Percentiles rank a stretch among this genome's conserved stretches.
Evolutionary conservation across 495 filamentous ascomycete genomes (phyloP).

Genomic region (Aspergillus leporis): DNA sequence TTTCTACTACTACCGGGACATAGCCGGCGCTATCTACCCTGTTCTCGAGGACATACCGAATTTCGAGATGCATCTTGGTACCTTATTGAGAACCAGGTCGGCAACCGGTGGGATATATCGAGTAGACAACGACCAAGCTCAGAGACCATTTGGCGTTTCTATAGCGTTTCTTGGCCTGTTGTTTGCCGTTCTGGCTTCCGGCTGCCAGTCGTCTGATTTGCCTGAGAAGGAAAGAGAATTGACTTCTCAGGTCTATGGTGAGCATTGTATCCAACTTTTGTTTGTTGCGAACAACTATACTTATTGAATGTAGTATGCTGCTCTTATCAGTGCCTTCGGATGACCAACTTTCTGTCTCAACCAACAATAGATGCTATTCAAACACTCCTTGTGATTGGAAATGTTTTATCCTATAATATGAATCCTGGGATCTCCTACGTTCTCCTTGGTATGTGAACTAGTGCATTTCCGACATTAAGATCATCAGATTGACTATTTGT

Average conservation of each 20-base stretch:
- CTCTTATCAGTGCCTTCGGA: conserved; percentile 61
- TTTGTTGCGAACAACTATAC: neutral
- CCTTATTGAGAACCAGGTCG: conserved; percentile 65
- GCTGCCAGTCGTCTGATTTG: conserved; percentile 76
- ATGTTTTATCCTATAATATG: conserved; percentile 65
- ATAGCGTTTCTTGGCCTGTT: conserved; percentile 68
- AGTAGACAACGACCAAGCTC: conserved; percentile 35
- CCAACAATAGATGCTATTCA: conserved; percentile 61
- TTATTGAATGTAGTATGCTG: conserved; percentile 50
- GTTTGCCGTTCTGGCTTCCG: conserved; percentile 77
- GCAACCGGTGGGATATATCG: conserved; percentile 45
- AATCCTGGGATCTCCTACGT: conserved; percentile 64
- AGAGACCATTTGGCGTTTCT: conserved; percentile 57
- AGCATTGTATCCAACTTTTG: conserved; percentile 9
- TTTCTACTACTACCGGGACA: conserved; percentile 76
- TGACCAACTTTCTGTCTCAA: conserved; percentile 61
- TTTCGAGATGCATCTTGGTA: conserved; percentile 68
- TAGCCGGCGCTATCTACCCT: conserved; percentile 80
- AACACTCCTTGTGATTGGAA: conserved; percentile 57
- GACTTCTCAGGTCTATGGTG: conserved; percentile 61
- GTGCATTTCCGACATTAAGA: neutral
- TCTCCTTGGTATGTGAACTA: conserved; percentile 40
- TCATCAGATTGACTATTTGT: conserved; percentile 7
- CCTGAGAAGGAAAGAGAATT: conserved; percentile 59
- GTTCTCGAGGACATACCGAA: conserved; percentile 71